These are phyloP conservation scores for Nannochloropsis granulata DNA, from an alignment of 108 stramenopile genomes.

Conservation along the genomic window DNA sequence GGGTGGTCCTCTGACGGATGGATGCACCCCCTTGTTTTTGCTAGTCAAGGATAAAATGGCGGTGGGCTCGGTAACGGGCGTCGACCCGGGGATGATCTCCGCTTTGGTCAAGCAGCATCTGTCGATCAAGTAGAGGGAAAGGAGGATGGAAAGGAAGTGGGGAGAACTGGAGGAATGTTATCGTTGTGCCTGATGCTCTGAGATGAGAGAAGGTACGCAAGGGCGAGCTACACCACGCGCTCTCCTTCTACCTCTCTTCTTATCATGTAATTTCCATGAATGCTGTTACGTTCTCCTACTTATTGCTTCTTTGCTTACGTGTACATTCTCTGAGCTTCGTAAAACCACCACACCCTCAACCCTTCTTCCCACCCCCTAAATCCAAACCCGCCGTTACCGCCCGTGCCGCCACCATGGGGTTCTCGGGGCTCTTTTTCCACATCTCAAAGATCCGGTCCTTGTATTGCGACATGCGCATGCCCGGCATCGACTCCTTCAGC, in stretches of 20 bases:
- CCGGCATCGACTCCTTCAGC: slow-evolving; percentile 67
- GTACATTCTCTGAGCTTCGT: too few relatives aligned
- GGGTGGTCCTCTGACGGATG: not conserved
- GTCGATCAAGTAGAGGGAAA: not conserved
- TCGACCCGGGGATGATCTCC: not conserved
- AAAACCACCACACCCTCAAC: too few relatives aligned
- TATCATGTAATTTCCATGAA: too few relatives aligned
- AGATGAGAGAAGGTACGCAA: not conserved
- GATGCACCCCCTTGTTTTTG: not conserved
- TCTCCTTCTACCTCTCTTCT: too few relatives aligned
- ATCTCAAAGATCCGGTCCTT: slow-evolving; percentile 68
- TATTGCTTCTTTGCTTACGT: too few relatives aligned
- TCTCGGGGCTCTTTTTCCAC: slow-evolving; percentile 84
- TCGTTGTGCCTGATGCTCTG: too few relatives aligned
- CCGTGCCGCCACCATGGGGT: slow-evolving; percentile 41
- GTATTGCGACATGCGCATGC: slow-evolving; percentile 72
- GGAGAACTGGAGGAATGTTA: too few relatives aligned
- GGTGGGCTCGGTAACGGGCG: not conserved
- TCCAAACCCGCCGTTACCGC: not conserved
- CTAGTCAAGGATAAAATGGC: not conserved
- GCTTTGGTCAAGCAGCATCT: not conserved
- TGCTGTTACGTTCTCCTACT: too few relatives aligned
- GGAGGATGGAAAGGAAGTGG: too few relatives aligned
- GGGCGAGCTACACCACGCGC: not conserved
- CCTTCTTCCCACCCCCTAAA: not conserved